Percentiles rank a stretch among this genome's conserved stretches.
Conservation (phyloP, 2,329 filamentous ascomycete species). For the Alternaria triticina region DNA sequence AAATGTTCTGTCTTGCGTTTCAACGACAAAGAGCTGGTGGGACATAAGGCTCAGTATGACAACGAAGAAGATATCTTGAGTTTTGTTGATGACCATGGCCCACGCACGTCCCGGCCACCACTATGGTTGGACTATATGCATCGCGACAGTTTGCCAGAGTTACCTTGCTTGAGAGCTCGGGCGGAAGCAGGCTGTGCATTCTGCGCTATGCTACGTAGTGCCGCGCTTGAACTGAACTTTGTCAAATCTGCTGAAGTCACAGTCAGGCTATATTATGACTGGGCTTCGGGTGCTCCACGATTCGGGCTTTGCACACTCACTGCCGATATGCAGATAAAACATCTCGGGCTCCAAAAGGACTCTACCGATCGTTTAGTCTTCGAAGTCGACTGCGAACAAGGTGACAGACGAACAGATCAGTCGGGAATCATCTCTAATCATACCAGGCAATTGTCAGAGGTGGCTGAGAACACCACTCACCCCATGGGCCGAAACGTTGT, state of each 20-base stretch:
- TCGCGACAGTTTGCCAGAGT: background rate
- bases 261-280: rapidly evolving
- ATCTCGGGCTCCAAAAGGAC: too few species aligned
- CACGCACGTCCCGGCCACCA: too few species aligned
- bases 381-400: too few species aligned
- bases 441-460: background rate
- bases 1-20: background rate
- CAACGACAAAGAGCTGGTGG: background rate
- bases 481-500: background rate
- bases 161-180: background rate
- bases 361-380: too few species aligned
- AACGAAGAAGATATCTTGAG: background rate
- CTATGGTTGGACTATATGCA: background rate
- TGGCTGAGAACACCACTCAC: background rate
- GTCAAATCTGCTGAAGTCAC: background rate
- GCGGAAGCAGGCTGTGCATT: background rate
- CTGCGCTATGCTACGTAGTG: background rate
- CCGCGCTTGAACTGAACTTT: rapidly evolving
- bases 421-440: too few species aligned
- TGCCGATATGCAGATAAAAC: too few species aligned
- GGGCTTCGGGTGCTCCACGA: too few species aligned
- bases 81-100: too few species aligned
- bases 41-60: rapidly evolving
- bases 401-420: too few species aligned
- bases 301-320: too few species aligned